These are phyloP conservation scores for Podospora bellae-mahoneyi DNA, from an alignment of 495 filamentous ascomycete genomes.

Conservation along the genomic window DNA sequence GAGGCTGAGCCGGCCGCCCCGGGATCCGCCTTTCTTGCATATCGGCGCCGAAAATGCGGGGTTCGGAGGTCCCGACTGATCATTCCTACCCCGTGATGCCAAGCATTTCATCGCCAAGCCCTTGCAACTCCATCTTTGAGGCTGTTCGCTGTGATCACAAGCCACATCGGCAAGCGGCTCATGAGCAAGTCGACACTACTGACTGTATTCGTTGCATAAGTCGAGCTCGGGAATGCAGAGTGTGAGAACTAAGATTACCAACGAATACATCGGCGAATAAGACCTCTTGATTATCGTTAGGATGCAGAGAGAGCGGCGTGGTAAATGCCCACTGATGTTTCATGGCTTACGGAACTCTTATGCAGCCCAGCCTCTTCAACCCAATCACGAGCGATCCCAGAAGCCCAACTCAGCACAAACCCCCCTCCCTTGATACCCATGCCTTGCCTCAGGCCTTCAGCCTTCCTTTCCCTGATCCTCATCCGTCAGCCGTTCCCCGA, in stretches of 20 bases:
- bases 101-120: background rate
- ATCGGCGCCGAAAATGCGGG: slow-evolving; percentile 5
- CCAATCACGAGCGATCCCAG: slow-evolving; percentile 4
- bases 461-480: slow-evolving; percentile 1
- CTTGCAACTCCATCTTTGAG: background rate
- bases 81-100: background rate
- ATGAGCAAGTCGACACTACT: background rate
- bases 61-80: slow-evolving; percentile 2
- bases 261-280: background rate
- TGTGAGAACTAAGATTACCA: background rate
- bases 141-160: background rate
- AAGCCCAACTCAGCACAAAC: background rate
- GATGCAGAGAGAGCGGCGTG: background rate
- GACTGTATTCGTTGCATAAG: background rate
- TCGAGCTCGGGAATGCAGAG: background rate
- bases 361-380: slow-evolving; percentile 10
- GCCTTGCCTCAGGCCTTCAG: slow-evolving; percentile 2
- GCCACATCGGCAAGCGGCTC: background rate
- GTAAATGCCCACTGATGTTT: slow-evolving; percentile 1
- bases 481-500: background rate
- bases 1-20: slow-evolving; percentile 1
- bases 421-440: slow-evolving; percentile 3
- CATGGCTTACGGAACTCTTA: slow-evolving; percentile 8
- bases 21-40: background rate
- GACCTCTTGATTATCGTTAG: background rate